phyloP scores from a whole-genome alignment of 73 alveolate genomes.

The Urostyla sp. region DNA sequence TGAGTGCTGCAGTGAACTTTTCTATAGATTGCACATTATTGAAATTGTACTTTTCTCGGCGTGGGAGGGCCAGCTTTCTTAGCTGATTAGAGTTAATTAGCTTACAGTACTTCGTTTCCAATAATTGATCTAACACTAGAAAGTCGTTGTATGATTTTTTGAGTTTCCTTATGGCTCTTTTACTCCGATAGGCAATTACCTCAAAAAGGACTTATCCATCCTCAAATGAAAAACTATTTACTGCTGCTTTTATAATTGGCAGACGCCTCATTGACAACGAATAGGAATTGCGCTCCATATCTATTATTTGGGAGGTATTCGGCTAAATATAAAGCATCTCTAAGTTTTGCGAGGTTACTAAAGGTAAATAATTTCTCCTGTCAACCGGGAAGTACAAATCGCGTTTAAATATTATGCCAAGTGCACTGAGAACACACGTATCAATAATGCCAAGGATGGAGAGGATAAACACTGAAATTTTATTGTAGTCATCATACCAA shows the following conservation, averaged over 20 bases:
- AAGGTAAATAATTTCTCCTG: background rate
- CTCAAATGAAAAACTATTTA: constrained; percentile 24
- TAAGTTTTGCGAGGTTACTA: background rate
- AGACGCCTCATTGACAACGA: constrained; percentile 1
- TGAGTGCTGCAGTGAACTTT: background rate
- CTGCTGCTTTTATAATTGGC: constrained; percentile 39
- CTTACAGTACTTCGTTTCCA: constrained; percentile 34
- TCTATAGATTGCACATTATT: constrained; percentile 13
- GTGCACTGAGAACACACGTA: background rate
- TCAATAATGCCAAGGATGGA: background rate
- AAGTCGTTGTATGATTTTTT: constrained; percentile 38
- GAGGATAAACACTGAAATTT: background rate
- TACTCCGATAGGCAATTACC: background rate
- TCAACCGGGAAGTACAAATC: constrained; percentile 1
- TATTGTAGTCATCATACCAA: background rate
- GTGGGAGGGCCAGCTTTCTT: constrained; percentile 25
- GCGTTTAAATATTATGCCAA: constrained; percentile 14
- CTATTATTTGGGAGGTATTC: background rate
- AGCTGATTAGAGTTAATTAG: background rate
- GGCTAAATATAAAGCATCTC: background rate
- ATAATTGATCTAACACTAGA: constrained; percentile 10
- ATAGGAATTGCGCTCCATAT: background rate
- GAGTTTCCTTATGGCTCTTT: background rate
- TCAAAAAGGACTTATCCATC: constrained; percentile 24
- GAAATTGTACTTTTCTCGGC: constrained; percentile 28